These are phyloP conservation scores for Nannochloris sp. DNA, from an alignment of 139 green algal species.

Conservation along the genomic window DNA sequence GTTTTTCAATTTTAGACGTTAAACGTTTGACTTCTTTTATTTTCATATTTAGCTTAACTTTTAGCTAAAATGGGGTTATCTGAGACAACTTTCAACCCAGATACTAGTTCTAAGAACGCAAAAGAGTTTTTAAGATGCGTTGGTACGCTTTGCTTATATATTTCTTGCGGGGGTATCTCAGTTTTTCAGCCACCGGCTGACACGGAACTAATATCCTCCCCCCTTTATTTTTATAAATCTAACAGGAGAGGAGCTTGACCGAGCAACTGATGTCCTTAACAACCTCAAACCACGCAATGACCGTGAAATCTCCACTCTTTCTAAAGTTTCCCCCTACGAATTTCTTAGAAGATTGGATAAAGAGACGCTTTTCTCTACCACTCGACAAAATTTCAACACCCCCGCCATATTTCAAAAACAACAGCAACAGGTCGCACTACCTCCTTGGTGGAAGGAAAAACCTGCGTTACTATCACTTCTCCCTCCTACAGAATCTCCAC, in stretches of 20 bases:
- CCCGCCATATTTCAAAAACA: no score
- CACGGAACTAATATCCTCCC: no score
- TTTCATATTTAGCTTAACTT: not conserved
- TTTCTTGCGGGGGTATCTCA: not conserved
- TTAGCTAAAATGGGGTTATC: not conserved
- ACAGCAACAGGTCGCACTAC: no score
- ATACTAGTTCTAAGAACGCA: not conserved
- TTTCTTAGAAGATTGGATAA: no score
- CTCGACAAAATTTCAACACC: no score
- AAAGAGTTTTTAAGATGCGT: not conserved
- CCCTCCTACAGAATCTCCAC: no score
- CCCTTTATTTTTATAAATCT: not conserved
- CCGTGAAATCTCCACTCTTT: not conserved
- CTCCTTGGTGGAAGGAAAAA: no score
- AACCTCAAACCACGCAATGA: not conserved
- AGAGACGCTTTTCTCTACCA: no score
- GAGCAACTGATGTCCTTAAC: not conserved
- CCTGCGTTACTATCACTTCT: no score
- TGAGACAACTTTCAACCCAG: not conserved
- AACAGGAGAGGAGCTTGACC: not conserved
- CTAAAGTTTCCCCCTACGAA: no score
- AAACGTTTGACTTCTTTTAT: not conserved
- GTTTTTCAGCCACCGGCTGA: no score
- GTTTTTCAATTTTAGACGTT: not conserved
- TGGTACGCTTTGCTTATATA: not conserved